Percentiles rank a stretch among this genome's conserved stretches.
Conservation (phyloP, 257 asterid species). For the Dorcoceras hygrometricum region DNA sequence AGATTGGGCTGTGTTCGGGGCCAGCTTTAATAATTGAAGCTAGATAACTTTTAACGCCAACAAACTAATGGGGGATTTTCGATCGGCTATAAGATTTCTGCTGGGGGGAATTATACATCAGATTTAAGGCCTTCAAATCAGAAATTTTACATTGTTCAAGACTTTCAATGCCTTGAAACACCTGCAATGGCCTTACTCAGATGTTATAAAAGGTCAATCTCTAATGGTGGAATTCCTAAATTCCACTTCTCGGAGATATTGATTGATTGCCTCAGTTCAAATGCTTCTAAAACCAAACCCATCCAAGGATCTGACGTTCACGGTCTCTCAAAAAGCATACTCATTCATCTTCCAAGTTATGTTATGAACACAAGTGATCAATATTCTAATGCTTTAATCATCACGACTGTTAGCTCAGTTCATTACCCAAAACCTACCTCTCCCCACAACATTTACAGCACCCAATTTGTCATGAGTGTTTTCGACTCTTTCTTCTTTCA, state of each 20-base stretch:
- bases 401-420: not conserved
- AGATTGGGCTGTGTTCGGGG: conserved; percentile 18
- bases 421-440: too few species aligned
- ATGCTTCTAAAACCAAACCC: not conserved
- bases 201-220: conserved; percentile 30
- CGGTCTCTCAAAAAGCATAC: not conserved
- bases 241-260: not conserved
- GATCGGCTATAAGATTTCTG: not conserved
- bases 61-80: not conserved
- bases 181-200: conserved; percentile 29
- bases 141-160: conserved; percentile 29
- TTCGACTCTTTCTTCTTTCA: not conserved
- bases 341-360: not conserved
- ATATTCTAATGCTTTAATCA: not conserved
- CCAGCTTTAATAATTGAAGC: not conserved
- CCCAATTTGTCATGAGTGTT: not conserved
- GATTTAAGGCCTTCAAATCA: too few species aligned
- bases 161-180: conserved; percentile 27
- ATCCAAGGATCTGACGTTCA: not conserved
- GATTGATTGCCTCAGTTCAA: not conserved
- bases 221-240: conserved; percentile 28
- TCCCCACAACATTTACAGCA: not conserved
- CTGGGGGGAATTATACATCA: too few species aligned
- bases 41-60: not conserved
- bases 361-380: not conserved